phyloP scores from a whole-genome alignment of 2,329 filamentous ascomycete species.

The Penicillium verrucosum region DNA sequence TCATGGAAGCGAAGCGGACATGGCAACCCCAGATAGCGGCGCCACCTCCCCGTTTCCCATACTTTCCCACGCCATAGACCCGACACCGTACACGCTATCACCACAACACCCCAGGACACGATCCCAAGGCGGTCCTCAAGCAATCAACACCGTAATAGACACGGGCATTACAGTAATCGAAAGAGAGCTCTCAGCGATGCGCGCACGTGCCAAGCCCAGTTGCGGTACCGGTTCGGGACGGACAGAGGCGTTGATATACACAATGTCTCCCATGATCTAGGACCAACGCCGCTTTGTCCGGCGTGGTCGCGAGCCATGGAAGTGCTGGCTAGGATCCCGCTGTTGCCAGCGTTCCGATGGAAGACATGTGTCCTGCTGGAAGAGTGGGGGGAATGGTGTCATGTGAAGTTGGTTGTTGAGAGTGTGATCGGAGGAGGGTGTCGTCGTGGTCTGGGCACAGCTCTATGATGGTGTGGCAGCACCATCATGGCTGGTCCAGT shows the following conservation, averaged over 20 bases:
- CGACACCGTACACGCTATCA: constrained; percentile 20
- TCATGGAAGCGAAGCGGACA: constrained; percentile 42
- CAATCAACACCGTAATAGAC: neutral
- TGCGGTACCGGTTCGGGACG: neutral
- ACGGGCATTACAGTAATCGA: neutral
- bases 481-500: neutral
- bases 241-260: constrained; percentile 16
- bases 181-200: neutral
- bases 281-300: constrained; percentile 1
- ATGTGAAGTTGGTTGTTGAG: neutral
- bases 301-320: constrained; percentile 16
- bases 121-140: neutral
- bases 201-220: neutral
- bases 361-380: constrained; percentile 9
- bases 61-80: neutral
- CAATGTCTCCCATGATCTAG: constrained; percentile 18
- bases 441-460: constrained; percentile 2
- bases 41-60: constrained; percentile 2
- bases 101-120: neutral
- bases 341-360: neutral
- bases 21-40: constrained; percentile 42
- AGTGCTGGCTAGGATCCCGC: constrained; percentile 18
- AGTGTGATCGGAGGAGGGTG: neutral
- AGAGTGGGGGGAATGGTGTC: neutral
- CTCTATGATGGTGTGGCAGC: neutral